Base-by-base conservation (phyloP, 495 filamentous ascomycete genomes). In the Penicillium roqueforti region DNA sequence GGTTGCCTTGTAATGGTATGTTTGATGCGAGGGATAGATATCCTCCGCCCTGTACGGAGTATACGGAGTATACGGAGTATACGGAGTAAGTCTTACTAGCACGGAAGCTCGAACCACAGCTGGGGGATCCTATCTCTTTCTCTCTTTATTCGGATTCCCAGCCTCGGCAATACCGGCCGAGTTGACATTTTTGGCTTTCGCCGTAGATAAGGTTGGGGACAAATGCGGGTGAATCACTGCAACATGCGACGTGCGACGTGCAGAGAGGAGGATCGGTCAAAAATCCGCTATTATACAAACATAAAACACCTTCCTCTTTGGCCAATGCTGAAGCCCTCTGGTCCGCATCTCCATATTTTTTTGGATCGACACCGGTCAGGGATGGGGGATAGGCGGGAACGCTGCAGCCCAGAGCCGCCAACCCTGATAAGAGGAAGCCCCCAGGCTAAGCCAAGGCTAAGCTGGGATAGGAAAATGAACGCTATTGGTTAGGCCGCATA, bases 241-340 rank as follows among this genome's bases (percentile, higher is more conserved):
- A 50, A 23, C 23, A 14, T 39, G 47, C 23, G 40, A 14, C 6
- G 6, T 22, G 19, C 28, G 20, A 19, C 11, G n/a, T 31, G 18
- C 16, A 43, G 13, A 42, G 23, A 31, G n/a, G n/a, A n/a, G n/a
- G n/a, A n/a, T n/a, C n/a, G n/a, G n/a, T n/a, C n/a, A n/a, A n/a
- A n/a, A n/a, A n/a, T n/a, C n/a, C n/a, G n/a, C n/a, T n/a, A n/a
- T n/a, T n/a, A n/a, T n/a, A n/a, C n/a, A n/a, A n/a, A n/a, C n/a
- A n/a, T n/a, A n/a, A n/a, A n/a, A n/a, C 28, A 52, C 47, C 47
- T 50, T 50, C 47, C 47, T 26, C 19, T 38, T 50, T 49, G 16
- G 14, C 34, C 11, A 28, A 32, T 8, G 9, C 28, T n/a, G 32
- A 34, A 23, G 8, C 23, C 47, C 11, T 31, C 43, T 2, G 11